Base-by-base conservation (phyloP, 768 basidiomycete genomes). In the Tremella mesenterica region DNA sequence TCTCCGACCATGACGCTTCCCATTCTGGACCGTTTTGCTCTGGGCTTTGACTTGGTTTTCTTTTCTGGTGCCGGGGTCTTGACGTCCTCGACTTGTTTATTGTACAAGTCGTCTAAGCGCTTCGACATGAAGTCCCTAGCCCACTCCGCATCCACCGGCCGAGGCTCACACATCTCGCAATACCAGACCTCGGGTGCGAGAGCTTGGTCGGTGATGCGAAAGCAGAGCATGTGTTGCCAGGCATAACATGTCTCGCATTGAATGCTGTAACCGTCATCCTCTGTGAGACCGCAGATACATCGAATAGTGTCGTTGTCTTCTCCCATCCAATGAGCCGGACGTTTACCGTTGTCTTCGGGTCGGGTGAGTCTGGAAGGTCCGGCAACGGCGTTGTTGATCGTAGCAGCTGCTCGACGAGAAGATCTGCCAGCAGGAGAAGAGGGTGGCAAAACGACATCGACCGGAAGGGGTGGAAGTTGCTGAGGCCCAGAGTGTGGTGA, bases 251-350 rank as follows among this genome's bases (percentile, higher is more conserved):
- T 69, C 70, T 91, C 89, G 74, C 89, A 92, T 9, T 84, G 85
- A 57, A 91, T 86, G 9, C 83, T 84, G 70, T 85, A 86, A 20
- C 88, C 88, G 69, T 88, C 87, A 73, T 88, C 88, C 65, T 81
- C 78, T 43, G 77, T 74, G 56, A 80, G 80, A 5, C 81, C 82
- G 71, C 88, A 91, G 54, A 88, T 85, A 69, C 88, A 91, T 43
- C 74, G 50, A 34, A 70, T 70, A 7, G 62, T 45, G n/a, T 58
- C 53, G 47, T 69, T 74, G 67, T 77, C 81, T 41, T 69, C 61
- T 20, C 67, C 67, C 30, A 69, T 46, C 33, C 52, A 69, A 48
- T 69, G 67, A 1, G 54, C 43, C 2, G 61, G 67, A 28, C 44
- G 14, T 8, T 47, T 41, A 5, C 38, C 38, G 23, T 41, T 41